Conservation (phyloP, 371 early-diverging fungal genomes). For the Actinomucor elegans region DNA sequence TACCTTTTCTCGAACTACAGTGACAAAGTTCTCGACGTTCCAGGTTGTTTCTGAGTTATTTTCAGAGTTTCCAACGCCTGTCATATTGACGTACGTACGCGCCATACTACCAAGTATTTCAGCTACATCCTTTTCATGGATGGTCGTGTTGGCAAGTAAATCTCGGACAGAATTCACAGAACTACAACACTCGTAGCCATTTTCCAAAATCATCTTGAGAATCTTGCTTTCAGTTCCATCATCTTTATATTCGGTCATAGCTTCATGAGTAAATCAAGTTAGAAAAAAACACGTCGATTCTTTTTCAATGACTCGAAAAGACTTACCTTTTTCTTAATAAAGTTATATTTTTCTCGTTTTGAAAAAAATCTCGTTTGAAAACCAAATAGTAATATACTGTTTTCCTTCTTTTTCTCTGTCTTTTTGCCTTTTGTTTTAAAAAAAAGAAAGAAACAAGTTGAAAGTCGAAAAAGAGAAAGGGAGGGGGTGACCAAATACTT, state of each 20-base stretch:
- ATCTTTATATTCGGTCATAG: conserved; percentile 20
- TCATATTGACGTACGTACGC: conserved; percentile 56
- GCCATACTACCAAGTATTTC: conserved; percentile 75
- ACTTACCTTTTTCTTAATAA: too few species aligned
- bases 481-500: too few species aligned
- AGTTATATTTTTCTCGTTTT: too few species aligned
- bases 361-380: too few species aligned
- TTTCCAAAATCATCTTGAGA: conserved; percentile 56
- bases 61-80: conserved; percentile 43
- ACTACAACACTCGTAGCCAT: conserved; percentile 60
- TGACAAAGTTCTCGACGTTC: conserved; percentile 70
- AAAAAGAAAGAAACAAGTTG: too few species aligned
- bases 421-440: too few species aligned
- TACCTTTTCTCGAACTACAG: conserved; percentile 57
- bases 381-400: too few species aligned
- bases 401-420: too few species aligned
- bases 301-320: too few species aligned
- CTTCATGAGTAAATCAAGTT: background rate
- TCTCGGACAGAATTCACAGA: conserved; percentile 47
- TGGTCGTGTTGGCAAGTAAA: conserved; percentile 27
- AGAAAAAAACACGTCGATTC: conserved; percentile 11
- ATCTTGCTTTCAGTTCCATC: conserved; percentile 34
- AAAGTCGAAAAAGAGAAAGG: too few species aligned
- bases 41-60: conserved; percentile 41
- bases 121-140: conserved; percentile 67